Evolutionary conservation across 257 asterid species (phyloP).

Genomic region (Solanum paucissectum): DNA sequence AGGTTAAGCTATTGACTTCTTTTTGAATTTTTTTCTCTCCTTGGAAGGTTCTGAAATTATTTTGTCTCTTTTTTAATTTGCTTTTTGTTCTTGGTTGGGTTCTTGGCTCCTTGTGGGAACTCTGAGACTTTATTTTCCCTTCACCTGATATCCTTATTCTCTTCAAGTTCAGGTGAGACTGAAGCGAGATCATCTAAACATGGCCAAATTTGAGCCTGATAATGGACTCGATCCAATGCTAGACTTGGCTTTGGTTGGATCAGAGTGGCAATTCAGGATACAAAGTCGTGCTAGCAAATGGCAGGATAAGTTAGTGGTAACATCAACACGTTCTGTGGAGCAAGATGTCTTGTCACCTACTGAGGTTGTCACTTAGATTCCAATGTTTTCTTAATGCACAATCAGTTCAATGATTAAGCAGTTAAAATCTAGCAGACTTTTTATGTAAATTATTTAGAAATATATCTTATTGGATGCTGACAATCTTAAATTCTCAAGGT

Average conservation of each 20-base stretch:
- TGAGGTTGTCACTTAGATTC: slow-evolving; percentile 41
- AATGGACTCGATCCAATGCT: slow-evolving; percentile 89
- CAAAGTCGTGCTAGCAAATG: slow-evolving; percentile 97
- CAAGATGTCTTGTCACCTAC: slow-evolving; percentile 89
- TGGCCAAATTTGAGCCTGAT: slow-evolving; percentile 97
- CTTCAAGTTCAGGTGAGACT: slow-evolving; percentile 70
- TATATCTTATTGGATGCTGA: neutral
- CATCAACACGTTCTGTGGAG: slow-evolving; percentile 92
- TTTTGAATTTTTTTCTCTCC: neutral
- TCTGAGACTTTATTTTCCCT: neutral
- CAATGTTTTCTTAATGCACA: neutral
- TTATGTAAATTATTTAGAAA: neutral
- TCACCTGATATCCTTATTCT: neutral
- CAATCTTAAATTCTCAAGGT: neutral
- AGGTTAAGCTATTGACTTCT: slow-evolving; percentile 30
- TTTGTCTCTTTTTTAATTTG: neutral
- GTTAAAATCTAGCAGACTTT: neutral
- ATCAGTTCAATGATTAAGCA: neutral
- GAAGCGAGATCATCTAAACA: slow-evolving; percentile 84
- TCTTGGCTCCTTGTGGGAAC: neutral
- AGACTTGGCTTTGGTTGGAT: slow-evolving; percentile 90
- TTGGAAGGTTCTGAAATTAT: neutral
- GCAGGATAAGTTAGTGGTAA: slow-evolving; percentile 94
- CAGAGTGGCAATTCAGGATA: slow-evolving; percentile 98
- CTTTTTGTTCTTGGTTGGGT: neutral